Conservation (phyloP, 202 grass and related monocot species). For the Carex sylvatica region DNA sequence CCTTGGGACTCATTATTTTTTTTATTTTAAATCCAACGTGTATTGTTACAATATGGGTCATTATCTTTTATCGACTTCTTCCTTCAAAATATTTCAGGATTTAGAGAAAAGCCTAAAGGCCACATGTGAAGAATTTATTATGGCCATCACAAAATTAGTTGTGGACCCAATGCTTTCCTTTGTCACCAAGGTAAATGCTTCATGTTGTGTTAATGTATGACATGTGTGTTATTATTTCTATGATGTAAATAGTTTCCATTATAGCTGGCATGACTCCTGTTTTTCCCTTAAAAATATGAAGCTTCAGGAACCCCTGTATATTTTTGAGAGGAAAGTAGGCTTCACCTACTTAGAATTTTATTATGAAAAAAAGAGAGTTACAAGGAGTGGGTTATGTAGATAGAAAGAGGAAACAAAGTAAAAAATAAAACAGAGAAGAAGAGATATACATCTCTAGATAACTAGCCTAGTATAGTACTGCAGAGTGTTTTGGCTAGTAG, state of each 20-base stretch:
- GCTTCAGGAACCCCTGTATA: neutral
- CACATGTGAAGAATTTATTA: constrained; percentile 98
- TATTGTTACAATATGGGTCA: neutral
- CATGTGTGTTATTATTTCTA: neutral
- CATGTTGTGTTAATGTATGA: neutral
- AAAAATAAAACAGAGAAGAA: no score
- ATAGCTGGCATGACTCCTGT: neutral
- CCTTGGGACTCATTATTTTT: neutral
- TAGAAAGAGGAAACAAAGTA: no score
- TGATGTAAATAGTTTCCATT: neutral
- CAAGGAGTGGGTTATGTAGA: no score
- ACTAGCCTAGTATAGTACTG: no score
- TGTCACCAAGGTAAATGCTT: constrained; percentile 79
- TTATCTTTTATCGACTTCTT: neutral
- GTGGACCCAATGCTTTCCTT: constrained; percentile 96
- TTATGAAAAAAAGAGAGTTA: no score
- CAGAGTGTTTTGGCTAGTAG: no score
- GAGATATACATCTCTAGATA: no score
- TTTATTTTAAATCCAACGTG: neutral
- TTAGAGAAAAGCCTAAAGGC: constrained; percentile 89
- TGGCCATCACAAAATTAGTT: constrained; percentile 93
- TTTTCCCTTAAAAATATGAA: neutral
- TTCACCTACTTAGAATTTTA: no score
- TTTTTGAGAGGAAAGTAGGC: no score
- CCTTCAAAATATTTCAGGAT: constrained; percentile 50